phyloP scores from a whole-genome alignment of 352 stramenopile genomes.

The Globisporangium viniferum region DNA sequence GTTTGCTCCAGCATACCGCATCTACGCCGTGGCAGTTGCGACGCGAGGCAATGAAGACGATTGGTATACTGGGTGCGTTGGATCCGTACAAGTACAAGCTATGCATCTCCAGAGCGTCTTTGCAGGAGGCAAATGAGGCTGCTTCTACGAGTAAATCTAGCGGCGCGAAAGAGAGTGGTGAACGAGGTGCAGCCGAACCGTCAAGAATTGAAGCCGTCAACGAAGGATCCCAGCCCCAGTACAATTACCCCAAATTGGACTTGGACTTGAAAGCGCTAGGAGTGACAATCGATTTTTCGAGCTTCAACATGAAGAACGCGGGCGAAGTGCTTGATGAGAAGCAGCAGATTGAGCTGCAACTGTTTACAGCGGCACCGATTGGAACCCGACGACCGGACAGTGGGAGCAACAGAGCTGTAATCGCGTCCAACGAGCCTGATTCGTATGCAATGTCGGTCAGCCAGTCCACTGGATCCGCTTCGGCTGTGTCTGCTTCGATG shows the following conservation, averaged over 20 bases:
- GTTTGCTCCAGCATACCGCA: slow-evolving; percentile 91
- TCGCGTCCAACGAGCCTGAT: slow-evolving; percentile 1
- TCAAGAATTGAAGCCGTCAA: background rate
- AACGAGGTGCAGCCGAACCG: slow-evolving; percentile 3
- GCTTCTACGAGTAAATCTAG: slow-evolving; percentile 27
- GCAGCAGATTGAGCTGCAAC: slow-evolving; percentile 81
- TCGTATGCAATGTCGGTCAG: slow-evolving; percentile 21
- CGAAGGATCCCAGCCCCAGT: slow-evolving; percentile 23
- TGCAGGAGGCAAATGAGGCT: slow-evolving; percentile 65
- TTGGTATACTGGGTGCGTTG: slow-evolving; percentile 94
- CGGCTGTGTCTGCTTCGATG: slow-evolving; percentile 17
- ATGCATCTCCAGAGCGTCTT: slow-evolving; percentile 60
- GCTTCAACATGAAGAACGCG: slow-evolving; percentile 48
- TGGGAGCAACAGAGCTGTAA: slow-evolving; percentile 12
- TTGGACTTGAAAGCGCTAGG: slow-evolving; percentile 63
- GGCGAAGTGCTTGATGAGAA: slow-evolving; percentile 80
- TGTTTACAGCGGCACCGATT: slow-evolving; percentile 85
- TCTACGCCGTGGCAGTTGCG: slow-evolving; percentile 90
- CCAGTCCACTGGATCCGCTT: slow-evolving; percentile 19
- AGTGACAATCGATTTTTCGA: slow-evolving; percentile 48
- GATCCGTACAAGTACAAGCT: slow-evolving; percentile 96
- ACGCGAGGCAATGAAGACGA: slow-evolving; percentile 95
- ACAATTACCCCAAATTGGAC: slow-evolving; percentile 43
- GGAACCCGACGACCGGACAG: slow-evolving; percentile 61
- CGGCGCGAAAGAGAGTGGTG: slow-evolving; percentile 12